A percentile compares a stretch with the other conserved stretches of the same genome.
Conservation (phyloP, 495 filamentous ascomycete genomes). For the Xylaria nigripes region DNA sequence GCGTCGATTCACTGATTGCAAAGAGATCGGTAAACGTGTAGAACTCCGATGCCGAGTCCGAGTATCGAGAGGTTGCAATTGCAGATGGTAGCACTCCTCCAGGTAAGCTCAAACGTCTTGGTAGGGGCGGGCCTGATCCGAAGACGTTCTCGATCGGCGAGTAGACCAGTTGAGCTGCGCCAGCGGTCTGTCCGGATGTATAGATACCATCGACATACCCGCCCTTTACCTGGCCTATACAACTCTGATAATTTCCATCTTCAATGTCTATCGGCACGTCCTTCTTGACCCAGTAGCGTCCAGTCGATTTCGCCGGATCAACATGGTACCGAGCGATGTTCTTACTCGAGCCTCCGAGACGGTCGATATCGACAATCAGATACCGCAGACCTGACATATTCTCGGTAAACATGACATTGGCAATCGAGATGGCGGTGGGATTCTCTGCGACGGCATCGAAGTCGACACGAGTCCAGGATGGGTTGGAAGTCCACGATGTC, state of each 20-base stretch:
- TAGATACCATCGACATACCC: slow-evolving; percentile 4
- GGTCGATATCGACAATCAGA: background rate
- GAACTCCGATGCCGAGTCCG: background rate
- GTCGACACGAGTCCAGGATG: background rate
- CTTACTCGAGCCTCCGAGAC: background rate
- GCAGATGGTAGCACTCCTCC: background rate
- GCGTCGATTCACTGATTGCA: slow-evolving; percentile 1
- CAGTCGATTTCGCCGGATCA: background rate
- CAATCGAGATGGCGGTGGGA: background rate
- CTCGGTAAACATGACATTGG: slow-evolving; percentile 1
- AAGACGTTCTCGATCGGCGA: slow-evolving; percentile 1
- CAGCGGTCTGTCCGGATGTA: background rate
- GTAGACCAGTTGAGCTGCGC: slow-evolving; percentile 4
- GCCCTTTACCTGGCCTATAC: background rate
- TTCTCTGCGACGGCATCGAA: slow-evolving; percentile 1
- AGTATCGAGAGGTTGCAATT: slow-evolving; percentile 6
- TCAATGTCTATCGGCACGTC: slow-evolving; percentile 2
- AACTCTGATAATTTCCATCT: slow-evolving; percentile 2
- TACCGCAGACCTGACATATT: background rate
- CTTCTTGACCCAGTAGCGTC: background rate
- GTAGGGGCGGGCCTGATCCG: background rate
- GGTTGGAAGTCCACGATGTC: background rate
- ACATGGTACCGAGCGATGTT: slow-evolving; percentile 2
- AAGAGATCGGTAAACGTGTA: slow-evolving; percentile 3
- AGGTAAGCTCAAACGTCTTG: slow-evolving; percentile 1